These are phyloP conservation scores for Scenedesmus sp. DNA, from an alignment of 163 green algal genomes.

Conservation along the genomic window DNA sequence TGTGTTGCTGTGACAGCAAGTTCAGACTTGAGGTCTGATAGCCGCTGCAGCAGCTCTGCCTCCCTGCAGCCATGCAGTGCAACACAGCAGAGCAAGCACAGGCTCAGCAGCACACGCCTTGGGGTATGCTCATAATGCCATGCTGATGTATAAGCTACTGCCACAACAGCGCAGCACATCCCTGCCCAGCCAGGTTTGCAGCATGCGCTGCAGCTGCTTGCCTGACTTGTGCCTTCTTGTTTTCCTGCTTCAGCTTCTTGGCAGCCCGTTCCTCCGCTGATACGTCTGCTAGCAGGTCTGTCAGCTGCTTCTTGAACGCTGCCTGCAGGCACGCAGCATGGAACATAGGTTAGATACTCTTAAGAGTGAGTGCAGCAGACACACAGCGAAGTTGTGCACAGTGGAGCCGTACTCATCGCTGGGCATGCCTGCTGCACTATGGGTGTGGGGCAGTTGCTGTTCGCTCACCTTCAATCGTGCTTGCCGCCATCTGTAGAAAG, in stretches of 20 bases:
- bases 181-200: not conserved
- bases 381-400: not conserved
- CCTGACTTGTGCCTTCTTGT: conserved; percentile 10
- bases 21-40: conserved; percentile 19
- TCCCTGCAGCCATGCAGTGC: conserved; percentile 18
- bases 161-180: not conserved
- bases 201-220: not conserved
- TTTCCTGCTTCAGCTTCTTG: not conserved
- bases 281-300: conserved; percentile 15
- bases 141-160: not conserved
- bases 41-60: not conserved
- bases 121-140: not conserved
- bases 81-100: not conserved
- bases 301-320: conserved; percentile 28
- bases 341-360: not conserved
- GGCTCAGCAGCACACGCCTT: not conserved
- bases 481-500: conserved; percentile 26
- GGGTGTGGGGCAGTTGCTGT: not conserved
- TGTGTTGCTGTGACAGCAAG: not conserved
- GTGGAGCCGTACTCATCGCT: not conserved
- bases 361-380: not conserved
- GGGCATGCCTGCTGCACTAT: not conserved
- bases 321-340: not conserved
- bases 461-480: conserved; percentile 28
- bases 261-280: not conserved